A percentile compares a stretch with the other conserved stretches of the same genome.
These are phyloP conservation scores for Cercospora sp. DNA, from an alignment of 2,329 filamentous ascomycete genomes.

Conservation along the genomic window DNA sequence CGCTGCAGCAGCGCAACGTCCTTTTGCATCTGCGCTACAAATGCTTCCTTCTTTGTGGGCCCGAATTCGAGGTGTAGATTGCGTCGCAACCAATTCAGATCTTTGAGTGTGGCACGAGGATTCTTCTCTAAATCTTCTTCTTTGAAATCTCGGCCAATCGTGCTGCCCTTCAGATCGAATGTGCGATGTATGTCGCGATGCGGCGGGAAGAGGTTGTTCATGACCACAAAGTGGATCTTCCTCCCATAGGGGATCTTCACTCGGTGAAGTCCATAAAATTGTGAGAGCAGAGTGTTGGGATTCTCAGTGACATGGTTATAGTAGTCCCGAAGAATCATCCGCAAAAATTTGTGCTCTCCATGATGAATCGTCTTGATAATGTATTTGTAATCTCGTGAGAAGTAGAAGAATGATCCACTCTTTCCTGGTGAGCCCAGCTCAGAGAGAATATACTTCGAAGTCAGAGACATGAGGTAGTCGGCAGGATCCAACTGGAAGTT, in stretches of 20 bases:
- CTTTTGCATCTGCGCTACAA: constrained; percentile 82
- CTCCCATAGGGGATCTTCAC: constrained; percentile 98
- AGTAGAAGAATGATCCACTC: constrained; percentile 99
- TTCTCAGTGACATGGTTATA: constrained; percentile 90
- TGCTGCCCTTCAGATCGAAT: constrained; percentile 96
- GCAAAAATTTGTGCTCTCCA: constrained; percentile 82
- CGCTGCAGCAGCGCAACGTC: constrained; percentile 86
- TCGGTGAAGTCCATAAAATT: constrained; percentile 95
- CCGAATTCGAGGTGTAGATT: constrained; percentile 86
- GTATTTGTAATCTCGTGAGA: constrained; percentile 98
- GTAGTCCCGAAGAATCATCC: constrained; percentile 85
- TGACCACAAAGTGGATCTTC: constrained; percentile 99
- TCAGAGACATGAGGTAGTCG: constrained; percentile 96
- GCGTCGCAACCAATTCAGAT: constrained; percentile 91
- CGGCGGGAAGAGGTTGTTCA: constrained; percentile 98
- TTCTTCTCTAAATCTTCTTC: constrained; percentile 88
- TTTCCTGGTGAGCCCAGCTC: constrained; percentile 96
- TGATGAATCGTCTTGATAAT: constrained; percentile 99
- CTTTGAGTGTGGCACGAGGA: constrained; percentile 89
- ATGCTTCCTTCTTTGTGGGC: constrained; percentile 80
- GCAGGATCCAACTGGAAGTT: constrained; percentile 92
- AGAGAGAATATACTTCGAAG: constrained; percentile 97
- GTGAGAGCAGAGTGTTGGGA: constrained; percentile 93
- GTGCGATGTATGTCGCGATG: constrained; percentile 97
- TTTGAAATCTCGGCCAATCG: constrained; percentile 84